Evolutionary conservation across 495 filamentous ascomycete genomes (phyloP).

Genomic region (Pseudotulostoma volvatum): DNA sequence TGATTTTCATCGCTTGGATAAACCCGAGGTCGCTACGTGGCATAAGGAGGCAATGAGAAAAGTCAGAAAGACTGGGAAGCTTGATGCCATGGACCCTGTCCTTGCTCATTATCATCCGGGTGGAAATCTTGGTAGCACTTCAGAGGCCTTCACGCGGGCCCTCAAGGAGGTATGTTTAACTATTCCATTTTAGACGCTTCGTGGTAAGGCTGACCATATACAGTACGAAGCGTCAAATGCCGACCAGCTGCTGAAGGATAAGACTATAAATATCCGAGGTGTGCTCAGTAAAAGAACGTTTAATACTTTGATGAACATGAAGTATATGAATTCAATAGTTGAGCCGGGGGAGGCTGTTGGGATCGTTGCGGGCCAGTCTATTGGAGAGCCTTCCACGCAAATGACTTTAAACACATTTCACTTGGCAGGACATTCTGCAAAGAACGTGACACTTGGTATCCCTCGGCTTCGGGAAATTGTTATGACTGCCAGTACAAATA

Average conservation of each 20-base stretch:
- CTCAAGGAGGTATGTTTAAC: conserved; percentile 35
- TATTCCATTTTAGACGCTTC: not conserved
- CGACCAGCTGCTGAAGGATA: conserved; percentile 60
- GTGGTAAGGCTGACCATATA: not conserved
- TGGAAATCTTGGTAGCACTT: conserved; percentile 67
- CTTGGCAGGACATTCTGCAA: conserved; percentile 93
- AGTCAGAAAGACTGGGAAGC: conserved; percentile 48
- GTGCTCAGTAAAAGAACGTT: conserved; percentile 56
- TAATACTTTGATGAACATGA: conserved; percentile 66
- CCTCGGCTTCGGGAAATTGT: conserved; percentile 93
- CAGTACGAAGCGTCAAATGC: conserved; percentile 65
- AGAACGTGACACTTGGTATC: conserved; percentile 98
- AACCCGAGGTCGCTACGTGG: conserved; percentile 29
- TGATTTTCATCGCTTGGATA: conserved; percentile 37
- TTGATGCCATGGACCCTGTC: conserved; percentile 61
- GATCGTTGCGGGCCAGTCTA: conserved; percentile 88
- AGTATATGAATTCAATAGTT: conserved; percentile 84
- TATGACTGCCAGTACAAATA: conserved; percentile 83
- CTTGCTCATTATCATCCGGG: conserved; percentile 57
- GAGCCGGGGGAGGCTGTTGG: conserved; percentile 97
- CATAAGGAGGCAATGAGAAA: conserved; percentile 70
- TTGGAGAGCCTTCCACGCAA: conserved; percentile 94
- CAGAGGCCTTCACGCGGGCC: conserved; percentile 61
- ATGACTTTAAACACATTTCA: conserved; percentile 99
- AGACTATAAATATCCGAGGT: conserved; percentile 44